A percentile compares a stretch with the other conserved stretches of the same genome.
These are phyloP conservation scores for Rutidosis leptorrhynchoides DNA, from an alignment of 129 eudicot genomes.

Conservation along the genomic window DNA sequence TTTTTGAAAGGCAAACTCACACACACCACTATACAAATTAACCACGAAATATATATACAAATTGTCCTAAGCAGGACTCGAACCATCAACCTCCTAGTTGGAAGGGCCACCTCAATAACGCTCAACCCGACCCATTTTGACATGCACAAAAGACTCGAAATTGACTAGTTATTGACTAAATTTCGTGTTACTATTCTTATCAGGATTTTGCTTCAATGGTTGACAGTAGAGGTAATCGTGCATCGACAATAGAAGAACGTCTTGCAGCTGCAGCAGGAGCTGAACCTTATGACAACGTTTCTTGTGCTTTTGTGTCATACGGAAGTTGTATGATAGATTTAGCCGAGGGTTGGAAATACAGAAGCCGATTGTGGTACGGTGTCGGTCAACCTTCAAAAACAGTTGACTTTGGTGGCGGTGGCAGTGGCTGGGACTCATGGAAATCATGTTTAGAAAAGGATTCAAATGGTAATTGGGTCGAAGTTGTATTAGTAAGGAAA, in stretches of 20 bases:
- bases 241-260: slow-evolving; percentile 74
- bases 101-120: too few relatives aligned
- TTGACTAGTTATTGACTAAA: slow-evolving; percentile 13
- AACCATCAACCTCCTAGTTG: too few relatives aligned
- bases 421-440: slow-evolving; percentile 96
- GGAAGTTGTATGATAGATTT: slow-evolving; percentile 81
- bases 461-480: slow-evolving; percentile 73
- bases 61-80: too few relatives aligned
- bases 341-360: slow-evolving; percentile 85
- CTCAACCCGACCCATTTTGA: background rate
- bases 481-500: slow-evolving; percentile 72
- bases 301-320: slow-evolving; percentile 86
- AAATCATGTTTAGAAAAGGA: slow-evolving; percentile 74
- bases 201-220: slow-evolving; percentile 79
- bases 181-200: slow-evolving; percentile 16
- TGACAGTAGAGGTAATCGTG: slow-evolving; percentile 67
- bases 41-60: too few relatives aligned
- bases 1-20: too few relatives aligned
- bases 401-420: slow-evolving; percentile 72
- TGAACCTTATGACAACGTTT: slow-evolving; percentile 87
- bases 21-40: too few relatives aligned
- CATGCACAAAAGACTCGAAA: background rate
- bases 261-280: slow-evolving; percentile 90
- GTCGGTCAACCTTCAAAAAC: slow-evolving; percentile 56
- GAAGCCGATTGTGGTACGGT: slow-evolving; percentile 91